Evolutionary conservation across 805 yeast genomes (phyloP).

Genomic region (Jamesozyma piceae): DNA sequence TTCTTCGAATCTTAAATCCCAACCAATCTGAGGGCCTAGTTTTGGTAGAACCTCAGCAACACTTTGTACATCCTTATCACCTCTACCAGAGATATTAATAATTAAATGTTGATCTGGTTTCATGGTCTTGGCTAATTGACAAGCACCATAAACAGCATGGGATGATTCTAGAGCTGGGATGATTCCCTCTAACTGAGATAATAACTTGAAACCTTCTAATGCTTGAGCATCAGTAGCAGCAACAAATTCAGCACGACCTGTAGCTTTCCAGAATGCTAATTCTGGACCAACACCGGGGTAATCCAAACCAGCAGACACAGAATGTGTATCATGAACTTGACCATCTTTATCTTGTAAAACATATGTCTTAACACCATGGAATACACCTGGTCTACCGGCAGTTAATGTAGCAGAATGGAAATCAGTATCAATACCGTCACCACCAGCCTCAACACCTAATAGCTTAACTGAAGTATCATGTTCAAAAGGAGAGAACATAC

Average conservation of each 20-base stretch:
- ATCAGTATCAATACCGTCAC: conserved; percentile 87
- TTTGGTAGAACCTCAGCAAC: conserved; percentile 90
- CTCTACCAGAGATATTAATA: conserved; percentile 93
- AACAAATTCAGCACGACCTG: conserved; percentile 81
- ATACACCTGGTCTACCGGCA: conserved; percentile 93
- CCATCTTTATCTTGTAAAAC: conserved; percentile 89
- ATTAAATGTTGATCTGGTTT: conserved; percentile 69
- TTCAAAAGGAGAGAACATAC: conserved; percentile 92
- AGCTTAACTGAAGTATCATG: conserved; percentile 66
- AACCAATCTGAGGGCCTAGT: conserved; percentile 82
- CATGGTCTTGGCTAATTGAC: conserved; percentile 79
- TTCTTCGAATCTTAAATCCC: conserved; percentile 86
- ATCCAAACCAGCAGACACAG: conserved; percentile 96
- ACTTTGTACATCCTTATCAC: conserved; percentile 97
- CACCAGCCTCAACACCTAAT: conserved; percentile 97
- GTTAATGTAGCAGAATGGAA: conserved; percentile 90
- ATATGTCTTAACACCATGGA: conserved; percentile 94
- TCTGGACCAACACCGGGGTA: conserved; percentile 99
- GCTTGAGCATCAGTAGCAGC: conserved; percentile 97
- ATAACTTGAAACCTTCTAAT: conserved; percentile 73
- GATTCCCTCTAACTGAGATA: conserved; percentile 93
- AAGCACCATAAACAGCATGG: conserved; percentile 90
- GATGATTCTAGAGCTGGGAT: conserved; percentile 97
- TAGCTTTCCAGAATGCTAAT: conserved; percentile 86
- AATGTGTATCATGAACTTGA: conserved; percentile 94